A percentile compares a stretch with the other conserved stretches of the same genome.
Conservation (phyloP, 768 basidiomycete species). For the Hortiboletus flavorubellus region DNA sequence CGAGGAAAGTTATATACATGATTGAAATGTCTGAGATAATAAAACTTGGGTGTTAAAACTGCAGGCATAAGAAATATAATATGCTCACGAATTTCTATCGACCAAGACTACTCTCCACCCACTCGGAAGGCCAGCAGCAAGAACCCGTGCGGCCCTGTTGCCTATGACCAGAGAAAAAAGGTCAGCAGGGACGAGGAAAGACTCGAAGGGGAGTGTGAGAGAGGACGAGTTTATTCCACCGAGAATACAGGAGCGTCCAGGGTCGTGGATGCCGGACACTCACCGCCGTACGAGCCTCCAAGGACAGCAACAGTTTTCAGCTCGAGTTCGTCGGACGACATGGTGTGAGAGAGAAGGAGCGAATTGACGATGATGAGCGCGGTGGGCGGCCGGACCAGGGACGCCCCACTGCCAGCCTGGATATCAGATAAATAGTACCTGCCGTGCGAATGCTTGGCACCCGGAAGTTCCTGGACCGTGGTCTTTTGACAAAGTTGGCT, state of each 20-base stretch:
- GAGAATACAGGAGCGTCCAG: not conserved
- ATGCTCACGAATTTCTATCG: constrained; percentile 55
- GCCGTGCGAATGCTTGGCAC: too few species aligned
- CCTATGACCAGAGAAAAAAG: constrained; percentile 31
- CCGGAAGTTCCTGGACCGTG: too few species aligned
- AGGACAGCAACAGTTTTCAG: constrained; percentile 46
- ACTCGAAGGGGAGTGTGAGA: not conserved
- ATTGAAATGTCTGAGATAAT: constrained; percentile 41
- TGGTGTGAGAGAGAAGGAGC: constrained; percentile 1
- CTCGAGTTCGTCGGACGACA: constrained; percentile 3
- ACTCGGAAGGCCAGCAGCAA: constrained; percentile 46
- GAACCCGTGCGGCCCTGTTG: constrained; percentile 45
- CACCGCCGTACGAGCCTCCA: constrained; percentile 56
- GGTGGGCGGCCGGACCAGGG: not conserved
- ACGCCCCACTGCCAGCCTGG: too few species aligned
- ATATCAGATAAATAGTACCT: too few species aligned
- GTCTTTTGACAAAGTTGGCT: too few species aligned
- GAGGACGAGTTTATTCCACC: not conserved
- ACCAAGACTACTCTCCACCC: constrained; percentile 56
- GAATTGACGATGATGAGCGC: not conserved
- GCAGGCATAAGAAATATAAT: not conserved
- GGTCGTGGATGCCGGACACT: constrained; percentile 1
- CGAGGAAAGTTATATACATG: constrained; percentile 60
- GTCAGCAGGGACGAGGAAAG: not conserved
- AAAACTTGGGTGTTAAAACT: not conserved